phyloP scores from a whole-genome alignment of 768 basidiomycete species.

The Lyophyllum atratum region DNA sequence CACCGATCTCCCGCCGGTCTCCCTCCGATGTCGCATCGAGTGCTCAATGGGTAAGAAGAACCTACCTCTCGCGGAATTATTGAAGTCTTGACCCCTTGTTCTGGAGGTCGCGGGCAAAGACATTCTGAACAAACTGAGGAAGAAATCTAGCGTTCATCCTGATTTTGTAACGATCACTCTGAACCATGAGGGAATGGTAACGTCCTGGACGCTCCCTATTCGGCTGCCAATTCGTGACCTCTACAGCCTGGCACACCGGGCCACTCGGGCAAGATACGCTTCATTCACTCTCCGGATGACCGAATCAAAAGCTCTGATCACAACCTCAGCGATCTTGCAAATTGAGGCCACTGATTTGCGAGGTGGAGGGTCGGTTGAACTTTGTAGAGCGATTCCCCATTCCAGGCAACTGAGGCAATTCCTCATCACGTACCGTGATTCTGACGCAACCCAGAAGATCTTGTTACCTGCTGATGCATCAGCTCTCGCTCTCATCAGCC shows the following conservation, averaged over 20 bases:
- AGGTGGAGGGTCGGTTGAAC: conserved; percentile 18
- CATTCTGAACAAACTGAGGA: background rate
- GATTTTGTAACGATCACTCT: conserved; percentile 12
- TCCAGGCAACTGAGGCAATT: conserved; percentile 11
- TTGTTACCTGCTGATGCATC: conserved; percentile 19
- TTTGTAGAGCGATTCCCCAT: conserved; percentile 9
- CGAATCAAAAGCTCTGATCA: conserved; percentile 10
- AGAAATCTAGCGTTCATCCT: background rate
- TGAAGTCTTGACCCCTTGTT: background rate
- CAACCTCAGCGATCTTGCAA: conserved; percentile 8
- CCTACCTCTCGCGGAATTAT: background rate
- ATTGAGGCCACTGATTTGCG: conserved; percentile 12
- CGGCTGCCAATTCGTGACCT: conserved; percentile 18
- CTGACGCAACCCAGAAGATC: conserved; percentile 1
- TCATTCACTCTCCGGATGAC: conserved; percentile 14
- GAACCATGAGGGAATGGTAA: conserved; percentile 3
- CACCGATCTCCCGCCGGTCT: background rate
- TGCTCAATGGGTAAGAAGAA: conserved; percentile 1
- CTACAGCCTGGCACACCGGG: conserved; percentile 25
- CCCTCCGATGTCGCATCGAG: too few relatives aligned
- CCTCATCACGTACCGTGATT: conserved; percentile 4
- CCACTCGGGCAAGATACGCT: conserved; percentile 17
- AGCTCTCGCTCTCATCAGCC: conserved; percentile 19
- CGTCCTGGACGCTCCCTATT: conserved; percentile 18
- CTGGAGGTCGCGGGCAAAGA: conserved; percentile 1